Evolutionary conservation across 2,329 filamentous ascomycete species (phyloP).

Genomic region (Reticulascus tulasneorum): DNA sequence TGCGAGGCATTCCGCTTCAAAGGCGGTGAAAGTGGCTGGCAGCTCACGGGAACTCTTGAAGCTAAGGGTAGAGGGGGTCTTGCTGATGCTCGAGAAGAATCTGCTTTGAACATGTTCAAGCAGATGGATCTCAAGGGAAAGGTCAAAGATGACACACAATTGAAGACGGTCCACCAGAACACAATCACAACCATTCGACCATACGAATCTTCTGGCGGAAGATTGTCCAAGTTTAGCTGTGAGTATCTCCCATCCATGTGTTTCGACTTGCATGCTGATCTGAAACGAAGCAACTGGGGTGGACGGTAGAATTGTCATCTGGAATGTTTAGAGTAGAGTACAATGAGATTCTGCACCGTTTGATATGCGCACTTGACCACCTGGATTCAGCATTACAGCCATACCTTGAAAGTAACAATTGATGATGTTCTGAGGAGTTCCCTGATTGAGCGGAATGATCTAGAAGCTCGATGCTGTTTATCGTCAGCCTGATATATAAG

Average conservation of each 20-base stretch:
- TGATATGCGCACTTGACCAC: no score
- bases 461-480: constrained; percentile 5
- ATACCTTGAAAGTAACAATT: no score
- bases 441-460: no score
- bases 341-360: not conserved
- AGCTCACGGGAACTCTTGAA: constrained; percentile 77
- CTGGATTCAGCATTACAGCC: no score
- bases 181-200: constrained; percentile 81
- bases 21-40: constrained; percentile 77
- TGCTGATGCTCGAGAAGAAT: constrained; percentile 73
- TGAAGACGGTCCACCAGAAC: constrained; percentile 96
- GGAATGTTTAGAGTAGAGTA: constrained; percentile 52
- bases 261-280: constrained; percentile 8
- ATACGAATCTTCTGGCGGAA: constrained; percentile 63
- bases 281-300: constrained; percentile 67
- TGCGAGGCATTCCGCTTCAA: constrained; percentile 87
- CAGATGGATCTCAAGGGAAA: constrained; percentile 99
- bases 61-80: constrained; percentile 60
- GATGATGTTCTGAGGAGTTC: no score
- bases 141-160: constrained; percentile 82
- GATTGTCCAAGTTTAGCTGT: constrained; percentile 81
- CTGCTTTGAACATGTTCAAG: constrained; percentile 94
- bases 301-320: constrained; percentile 78
- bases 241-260: constrained; percentile 38
- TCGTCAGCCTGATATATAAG: no score